Evolutionary conservation across 768 basidiomycete species (phyloP), one percentile per base, ranked within the genome.

Genomic region (Russula abietina): DNA sequence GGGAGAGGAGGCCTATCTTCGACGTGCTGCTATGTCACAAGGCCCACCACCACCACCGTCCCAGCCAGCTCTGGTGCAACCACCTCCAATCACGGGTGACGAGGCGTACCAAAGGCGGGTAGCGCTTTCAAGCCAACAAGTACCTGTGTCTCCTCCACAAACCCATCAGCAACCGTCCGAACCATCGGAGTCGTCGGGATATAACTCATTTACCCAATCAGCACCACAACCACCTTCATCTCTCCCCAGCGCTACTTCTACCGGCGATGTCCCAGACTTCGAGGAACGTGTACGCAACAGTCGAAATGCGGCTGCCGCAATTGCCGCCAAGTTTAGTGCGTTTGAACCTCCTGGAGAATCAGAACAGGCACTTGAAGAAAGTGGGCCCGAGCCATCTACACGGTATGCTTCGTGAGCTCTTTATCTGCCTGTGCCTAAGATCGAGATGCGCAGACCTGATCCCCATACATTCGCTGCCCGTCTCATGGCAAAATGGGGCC

Each of bases 401-500:
- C 70, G 61, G 68, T 59, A 55, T 55, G 38, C 51, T 65, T 33
- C 17, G 24, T 55, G n/a, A 8, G 32, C 33, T 60, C 66, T 50
- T 66, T 69, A 55, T 67, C 46, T 28, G 55, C 46, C 17, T 7
- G 2, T 6, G 38, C 24, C 36, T 59, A 24, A 55, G 26, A 26
- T 10, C 17, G 19, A 38, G 46, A 22, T 43, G 36, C 36, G 28
- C 59, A 80, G 81, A 58, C 77, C 84, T 43, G 85, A 90, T 65
- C 83, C 85, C 0, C 86, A 85, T 59, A 82, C 81, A 14, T 93
- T 95, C 68, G 92, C 92, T 36, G 86, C 87, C 14, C 86, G 90
- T 38, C 71, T 96, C 68, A 96, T 97, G 93, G 91, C 90, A 3
- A 97, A 94, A 76, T 95, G 90, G 91, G 95, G 95, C 0, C 93